These are phyloP conservation scores for Heteromeles arbutifolia DNA, from an alignment of 306 rosid species.

Conservation along the genomic window DNA sequence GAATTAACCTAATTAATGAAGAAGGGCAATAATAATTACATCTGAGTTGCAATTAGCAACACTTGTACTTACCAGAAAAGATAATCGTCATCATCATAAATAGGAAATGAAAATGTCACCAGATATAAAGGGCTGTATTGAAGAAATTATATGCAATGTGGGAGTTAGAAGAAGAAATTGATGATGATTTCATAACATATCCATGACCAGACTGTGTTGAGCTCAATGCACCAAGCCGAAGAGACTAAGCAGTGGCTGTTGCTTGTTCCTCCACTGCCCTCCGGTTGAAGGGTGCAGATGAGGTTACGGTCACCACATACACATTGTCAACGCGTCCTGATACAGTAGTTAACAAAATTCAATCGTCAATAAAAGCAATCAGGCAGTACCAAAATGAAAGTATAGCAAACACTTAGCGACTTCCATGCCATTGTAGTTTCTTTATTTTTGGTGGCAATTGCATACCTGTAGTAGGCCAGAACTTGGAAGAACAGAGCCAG, in stretches of 20 bases:
- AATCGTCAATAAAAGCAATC: not conserved
- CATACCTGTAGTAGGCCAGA: conserved; percentile 93
- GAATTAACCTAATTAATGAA: not conserved
- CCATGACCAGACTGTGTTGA: conserved; percentile 8
- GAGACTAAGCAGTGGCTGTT: conserved; percentile 75
- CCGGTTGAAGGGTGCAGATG: conserved; percentile 82
- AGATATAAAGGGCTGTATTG: conserved; percentile 20
- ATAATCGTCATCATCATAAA: conserved; percentile 16
- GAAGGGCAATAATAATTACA: conserved; percentile 8
- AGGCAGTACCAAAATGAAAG: not conserved
- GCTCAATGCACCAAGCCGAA: not conserved
- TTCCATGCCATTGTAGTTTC: not conserved
- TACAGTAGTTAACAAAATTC: not conserved
- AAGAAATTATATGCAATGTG: conserved; percentile 26
- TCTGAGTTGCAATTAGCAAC: conserved; percentile 26
- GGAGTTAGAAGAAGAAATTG: not conserved
- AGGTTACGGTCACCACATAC: conserved; percentile 99
- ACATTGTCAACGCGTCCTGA: conserved; percentile 81
- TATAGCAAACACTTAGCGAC: not conserved
- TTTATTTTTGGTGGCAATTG: not conserved
- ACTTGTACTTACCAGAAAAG: conserved; percentile 10
- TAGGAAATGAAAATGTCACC: conserved; percentile 20
- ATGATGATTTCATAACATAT: not conserved
- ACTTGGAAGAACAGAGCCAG: conserved; percentile 79
- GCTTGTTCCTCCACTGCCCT: conserved; percentile 70